phyloP scores from a whole-genome alignment of 179 eudicot species.

The Gypsophila paniculata region DNA sequence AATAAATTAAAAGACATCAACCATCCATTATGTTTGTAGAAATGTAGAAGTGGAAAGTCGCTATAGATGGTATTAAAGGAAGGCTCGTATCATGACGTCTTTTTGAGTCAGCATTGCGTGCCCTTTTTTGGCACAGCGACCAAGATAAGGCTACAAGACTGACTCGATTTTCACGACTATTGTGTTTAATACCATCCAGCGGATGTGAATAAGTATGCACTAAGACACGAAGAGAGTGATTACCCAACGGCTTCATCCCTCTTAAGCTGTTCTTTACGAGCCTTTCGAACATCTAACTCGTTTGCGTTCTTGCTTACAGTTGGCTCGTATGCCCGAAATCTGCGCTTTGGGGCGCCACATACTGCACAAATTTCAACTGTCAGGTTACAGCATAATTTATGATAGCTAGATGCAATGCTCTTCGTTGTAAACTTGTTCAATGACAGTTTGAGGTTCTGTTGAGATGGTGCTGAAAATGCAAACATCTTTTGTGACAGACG shows the following conservation, averaged over 20 bases:
- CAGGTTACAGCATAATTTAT: neutral
- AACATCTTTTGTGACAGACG: neutral
- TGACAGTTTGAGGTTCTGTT: neutral
- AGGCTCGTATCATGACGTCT: no score
- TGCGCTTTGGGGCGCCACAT: conserved; percentile 90
- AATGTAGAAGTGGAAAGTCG: neutral
- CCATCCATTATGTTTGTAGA: neutral
- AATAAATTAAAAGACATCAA: neutral
- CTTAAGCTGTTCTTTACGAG: conserved; percentile 65
- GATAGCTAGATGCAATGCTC: neutral
- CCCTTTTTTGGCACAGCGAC: no score
- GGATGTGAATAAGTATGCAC: no score
- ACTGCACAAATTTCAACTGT: conserved; percentile 40
- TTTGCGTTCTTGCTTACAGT: conserved; percentile 65
- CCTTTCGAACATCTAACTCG: conserved; percentile 56
- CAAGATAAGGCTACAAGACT: no score
- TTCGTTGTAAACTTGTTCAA: neutral
- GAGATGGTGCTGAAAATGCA: neutral
- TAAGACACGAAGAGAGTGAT: neutral
- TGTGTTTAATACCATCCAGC: neutral
- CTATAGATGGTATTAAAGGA: neutral
- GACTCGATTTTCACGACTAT: no score
- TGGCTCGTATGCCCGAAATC: conserved; percentile 69
- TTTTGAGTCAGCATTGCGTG: no score
- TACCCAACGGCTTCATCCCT: conserved; percentile 86